These are phyloP conservation scores for Ambrosia hybrid DNA, from an alignment of 140 eudicot species.

Conservation along the genomic window DNA sequence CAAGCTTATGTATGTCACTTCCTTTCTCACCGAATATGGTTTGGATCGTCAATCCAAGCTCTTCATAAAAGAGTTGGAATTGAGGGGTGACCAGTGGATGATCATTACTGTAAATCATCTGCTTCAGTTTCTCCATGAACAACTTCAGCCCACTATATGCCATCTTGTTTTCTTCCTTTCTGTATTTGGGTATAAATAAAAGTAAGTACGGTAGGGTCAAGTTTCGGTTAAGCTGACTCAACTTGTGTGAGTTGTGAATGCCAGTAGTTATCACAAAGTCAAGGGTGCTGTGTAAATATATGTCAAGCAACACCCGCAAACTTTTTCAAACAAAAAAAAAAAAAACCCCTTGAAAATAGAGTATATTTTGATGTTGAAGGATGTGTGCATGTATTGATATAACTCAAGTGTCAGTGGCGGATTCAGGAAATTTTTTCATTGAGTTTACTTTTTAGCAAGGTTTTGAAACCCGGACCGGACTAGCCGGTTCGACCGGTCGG, in stretches of 20 bases:
- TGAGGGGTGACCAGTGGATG: background rate
- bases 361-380: too few species aligned
- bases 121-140: constrained; percentile 23
- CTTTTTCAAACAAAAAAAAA: too few species aligned
- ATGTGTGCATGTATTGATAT: too few species aligned
- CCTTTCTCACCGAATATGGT: background rate
- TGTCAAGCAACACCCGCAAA: too few species aligned
- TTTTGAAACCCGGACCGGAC: too few species aligned
- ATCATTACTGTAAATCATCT: background rate
- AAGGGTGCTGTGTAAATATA: too few species aligned
- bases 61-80: background rate
- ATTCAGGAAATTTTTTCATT: background rate
- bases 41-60: background rate
- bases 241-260: too few species aligned
- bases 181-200: background rate
- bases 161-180: background rate
- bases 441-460: too few species aligned
- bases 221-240: background rate
- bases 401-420: background rate
- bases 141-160: background rate
- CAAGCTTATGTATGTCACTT: background rate
- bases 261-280: too few species aligned
- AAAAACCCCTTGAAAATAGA: too few species aligned
- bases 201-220: too few species aligned
- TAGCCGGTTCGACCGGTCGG: too few species aligned